phyloP scores from a whole-genome alignment of 306 rosid species.

The Cucurbita maxima region DNA sequence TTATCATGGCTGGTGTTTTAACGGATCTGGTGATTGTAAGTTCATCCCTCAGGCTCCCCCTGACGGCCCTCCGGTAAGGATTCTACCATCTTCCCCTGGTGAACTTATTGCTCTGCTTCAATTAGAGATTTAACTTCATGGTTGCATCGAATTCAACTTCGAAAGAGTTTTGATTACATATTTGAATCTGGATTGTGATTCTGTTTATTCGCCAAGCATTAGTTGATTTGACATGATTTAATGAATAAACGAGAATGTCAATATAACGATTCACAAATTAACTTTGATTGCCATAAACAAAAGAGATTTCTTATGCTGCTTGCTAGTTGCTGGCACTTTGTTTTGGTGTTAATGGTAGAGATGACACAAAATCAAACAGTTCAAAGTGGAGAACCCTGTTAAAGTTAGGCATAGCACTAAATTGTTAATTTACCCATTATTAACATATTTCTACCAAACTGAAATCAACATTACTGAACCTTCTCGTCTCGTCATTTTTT shows the following conservation, averaged over 20 bases:
- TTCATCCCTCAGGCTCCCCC: constrained; percentile 78
- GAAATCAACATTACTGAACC: not conserved
- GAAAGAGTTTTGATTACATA: too few species aligned
- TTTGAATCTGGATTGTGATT: not conserved
- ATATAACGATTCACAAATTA: too few species aligned
- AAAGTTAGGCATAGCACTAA: not conserved
- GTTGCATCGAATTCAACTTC: not conserved
- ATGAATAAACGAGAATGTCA: too few species aligned
- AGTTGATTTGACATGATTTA: too few species aligned
- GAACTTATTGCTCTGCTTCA: not conserved
- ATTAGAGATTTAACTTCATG: not conserved
- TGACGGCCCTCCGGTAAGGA: constrained; percentile 67
- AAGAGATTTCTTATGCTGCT: not conserved
- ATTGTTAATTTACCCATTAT: not conserved
- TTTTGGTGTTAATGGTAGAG: not conserved
- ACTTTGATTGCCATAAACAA: not conserved
- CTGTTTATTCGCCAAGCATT: not conserved
- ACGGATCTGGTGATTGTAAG: constrained; percentile 76
- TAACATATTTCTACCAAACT: not conserved
- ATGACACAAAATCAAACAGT: not conserved
- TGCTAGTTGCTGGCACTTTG: not conserved
- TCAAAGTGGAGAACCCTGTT: not conserved
- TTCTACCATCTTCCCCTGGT: not conserved
- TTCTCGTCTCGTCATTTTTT: not conserved
- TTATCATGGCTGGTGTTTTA: constrained; percentile 93